phyloP scores from a whole-genome alignment of 2,329 filamentous ascomycete genomes.

The Aspergillus piperis region DNA sequence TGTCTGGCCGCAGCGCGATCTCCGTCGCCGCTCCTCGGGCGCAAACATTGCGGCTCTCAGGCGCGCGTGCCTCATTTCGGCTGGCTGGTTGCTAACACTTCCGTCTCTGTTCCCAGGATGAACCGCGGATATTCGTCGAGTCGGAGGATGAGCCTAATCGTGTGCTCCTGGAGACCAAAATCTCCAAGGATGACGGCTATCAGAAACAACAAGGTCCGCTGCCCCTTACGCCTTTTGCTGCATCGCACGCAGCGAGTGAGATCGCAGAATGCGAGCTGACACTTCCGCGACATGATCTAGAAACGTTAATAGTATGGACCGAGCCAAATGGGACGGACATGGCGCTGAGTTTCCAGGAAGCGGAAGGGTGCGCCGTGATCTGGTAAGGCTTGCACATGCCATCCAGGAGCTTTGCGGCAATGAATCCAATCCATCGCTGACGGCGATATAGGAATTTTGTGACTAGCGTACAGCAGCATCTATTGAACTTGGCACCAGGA shows the following conservation, averaged over 20 bases:
- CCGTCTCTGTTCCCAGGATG: slow-evolving; percentile 58
- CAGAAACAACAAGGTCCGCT: slow-evolving; percentile 88
- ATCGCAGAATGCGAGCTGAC: slow-evolving; percentile 19
- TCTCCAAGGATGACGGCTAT: slow-evolving; percentile 91
- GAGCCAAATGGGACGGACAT: slow-evolving; percentile 90
- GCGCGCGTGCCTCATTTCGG: slow-evolving; percentile 17
- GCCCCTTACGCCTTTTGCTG: slow-evolving; percentile 28
- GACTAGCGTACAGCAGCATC: slow-evolving; percentile 75
- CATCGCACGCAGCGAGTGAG: slow-evolving; percentile 17
- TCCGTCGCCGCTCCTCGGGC: slow-evolving; percentile 20
- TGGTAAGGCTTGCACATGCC: slow-evolving; percentile 60
- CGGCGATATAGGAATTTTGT: slow-evolving; percentile 78
- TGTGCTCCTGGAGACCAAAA: slow-evolving; percentile 82
- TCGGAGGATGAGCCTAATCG: slow-evolving; percentile 89
- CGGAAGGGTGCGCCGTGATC: slow-evolving; percentile 87
- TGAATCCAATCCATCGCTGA: slow-evolving; percentile 23
- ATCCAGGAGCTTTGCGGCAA: slow-evolving; percentile 27
- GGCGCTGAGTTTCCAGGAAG: slow-evolving; percentile 97
- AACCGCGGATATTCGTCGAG: slow-evolving; percentile 84
- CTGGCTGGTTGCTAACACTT: slow-evolving; percentile 16
- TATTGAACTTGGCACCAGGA: slow-evolving; percentile 62
- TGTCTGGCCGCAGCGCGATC: slow-evolving; percentile 11
- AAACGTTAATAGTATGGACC: slow-evolving; percentile 98
- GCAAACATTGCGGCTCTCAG: slow-evolving; percentile 19
- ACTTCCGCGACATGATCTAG: slow-evolving; percentile 50